Evolutionary conservation across 176 grass and related monocot species (phyloP).

Genomic region (Puccinellia tenuiflora): DNA sequence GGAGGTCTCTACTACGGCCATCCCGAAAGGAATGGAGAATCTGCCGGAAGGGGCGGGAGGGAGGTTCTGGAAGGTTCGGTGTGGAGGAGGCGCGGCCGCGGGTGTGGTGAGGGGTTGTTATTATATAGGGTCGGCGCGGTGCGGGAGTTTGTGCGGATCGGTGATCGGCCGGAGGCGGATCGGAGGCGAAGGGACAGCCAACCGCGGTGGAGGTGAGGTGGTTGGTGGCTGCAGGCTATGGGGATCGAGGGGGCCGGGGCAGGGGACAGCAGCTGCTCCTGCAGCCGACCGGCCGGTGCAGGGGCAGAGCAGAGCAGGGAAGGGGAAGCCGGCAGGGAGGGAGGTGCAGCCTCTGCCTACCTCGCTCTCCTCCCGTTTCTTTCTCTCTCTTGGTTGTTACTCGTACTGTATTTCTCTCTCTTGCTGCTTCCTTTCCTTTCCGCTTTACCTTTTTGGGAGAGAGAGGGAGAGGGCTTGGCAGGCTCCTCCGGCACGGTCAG

Average conservation of each 20-base stretch:
- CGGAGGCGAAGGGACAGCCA: constrained; percentile 19
- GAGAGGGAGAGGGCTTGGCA: not conserved
- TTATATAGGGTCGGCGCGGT: not conserved
- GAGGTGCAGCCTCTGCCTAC: not conserved
- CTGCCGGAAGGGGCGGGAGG: not conserved
- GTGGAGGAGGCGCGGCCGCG: not conserved
- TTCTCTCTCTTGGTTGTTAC: constrained; percentile 11
- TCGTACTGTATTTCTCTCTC: not conserved
- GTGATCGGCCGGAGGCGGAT: constrained; percentile 25
- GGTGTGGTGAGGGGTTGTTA: not conserved
- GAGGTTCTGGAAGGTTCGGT: constrained; percentile 35
- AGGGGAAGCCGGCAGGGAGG: not conserved
- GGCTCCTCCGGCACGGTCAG: constrained; percentile 15
- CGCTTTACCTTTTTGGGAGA: constrained; percentile 32
- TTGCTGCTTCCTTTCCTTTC: not conserved
- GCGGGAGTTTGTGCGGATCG: constrained; percentile 3
- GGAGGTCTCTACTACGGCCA: constrained; percentile 53
- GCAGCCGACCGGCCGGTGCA: constrained; percentile 21
- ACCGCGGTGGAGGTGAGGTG: not conserved
- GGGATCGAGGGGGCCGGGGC: not conserved
- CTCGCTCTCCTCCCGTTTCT: not conserved
- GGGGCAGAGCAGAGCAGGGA: constrained; percentile 20
- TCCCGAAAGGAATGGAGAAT: not conserved
- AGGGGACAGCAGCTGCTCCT: not conserved
- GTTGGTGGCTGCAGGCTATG: constrained; percentile 19